Conservation (phyloP, 129 eudicot species). For the Artemisia argyi region DNA sequence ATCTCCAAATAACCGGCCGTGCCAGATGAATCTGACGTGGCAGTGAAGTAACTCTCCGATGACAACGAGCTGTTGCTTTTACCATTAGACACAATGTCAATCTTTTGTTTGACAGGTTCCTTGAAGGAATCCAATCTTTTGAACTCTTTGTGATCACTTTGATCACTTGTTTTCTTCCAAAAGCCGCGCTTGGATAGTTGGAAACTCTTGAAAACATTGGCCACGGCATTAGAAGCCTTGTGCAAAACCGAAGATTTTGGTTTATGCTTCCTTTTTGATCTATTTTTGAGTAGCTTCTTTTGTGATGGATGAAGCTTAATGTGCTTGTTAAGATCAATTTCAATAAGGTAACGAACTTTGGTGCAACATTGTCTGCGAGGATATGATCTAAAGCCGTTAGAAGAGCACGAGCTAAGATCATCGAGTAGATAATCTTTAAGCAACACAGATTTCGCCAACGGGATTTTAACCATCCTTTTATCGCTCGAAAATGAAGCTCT, state of each 20-base stretch:
- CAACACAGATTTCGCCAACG: conserved; percentile 43
- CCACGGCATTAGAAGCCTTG: conserved; percentile 47
- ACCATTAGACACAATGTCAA: conserved; percentile 7
- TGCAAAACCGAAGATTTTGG: conserved; percentile 43
- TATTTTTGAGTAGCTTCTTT: conserved; percentile 17
- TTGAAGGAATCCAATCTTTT: conserved; percentile 43
- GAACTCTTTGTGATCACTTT: conserved; percentile 39
- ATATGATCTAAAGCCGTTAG: conserved; percentile 77
- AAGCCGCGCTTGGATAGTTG: conserved; percentile 49
- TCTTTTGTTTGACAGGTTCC: conserved; percentile 33
- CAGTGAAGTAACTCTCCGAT: conserved; percentile 59
- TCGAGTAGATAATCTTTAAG: conserved; percentile 76
- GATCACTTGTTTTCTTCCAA: conserved; percentile 51
- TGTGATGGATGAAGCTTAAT: conserved; percentile 11
- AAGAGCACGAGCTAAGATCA: conserved; percentile 85
- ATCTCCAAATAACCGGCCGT: conserved; percentile 36
- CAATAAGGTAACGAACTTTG: conserved; percentile 58
- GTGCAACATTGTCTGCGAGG: conserved; percentile 78
- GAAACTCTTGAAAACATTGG: conserved; percentile 56
- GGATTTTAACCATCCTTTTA: conserved; percentile 34
- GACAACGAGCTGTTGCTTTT: conserved; percentile 43
- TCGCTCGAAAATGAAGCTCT: conserved; percentile 32
- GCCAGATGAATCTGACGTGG: conserved; percentile 31
- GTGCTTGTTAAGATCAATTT: conserved; percentile 44
- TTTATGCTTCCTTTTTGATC: conserved; percentile 20